Evolutionary conservation across 805 yeast genomes (phyloP).

Genomic region (Candida maris): DNA sequence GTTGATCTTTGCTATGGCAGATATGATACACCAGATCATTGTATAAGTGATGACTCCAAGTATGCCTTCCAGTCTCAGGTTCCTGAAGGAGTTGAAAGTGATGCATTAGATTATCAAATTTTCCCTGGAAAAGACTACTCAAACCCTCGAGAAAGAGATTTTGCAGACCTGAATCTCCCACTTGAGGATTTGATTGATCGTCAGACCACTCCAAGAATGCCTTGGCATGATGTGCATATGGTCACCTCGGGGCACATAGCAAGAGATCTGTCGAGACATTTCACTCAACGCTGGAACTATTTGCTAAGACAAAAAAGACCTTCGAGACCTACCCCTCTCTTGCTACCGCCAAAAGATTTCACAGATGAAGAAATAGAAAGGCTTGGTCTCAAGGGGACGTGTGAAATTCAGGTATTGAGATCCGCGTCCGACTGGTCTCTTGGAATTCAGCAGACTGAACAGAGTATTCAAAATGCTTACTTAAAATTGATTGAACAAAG

Average conservation of each 20-base stretch:
- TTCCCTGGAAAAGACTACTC: slow-evolving; percentile 98
- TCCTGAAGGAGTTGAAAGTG: slow-evolving; percentile 20
- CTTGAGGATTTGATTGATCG: slow-evolving; percentile 92
- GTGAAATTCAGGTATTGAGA: slow-evolving; percentile 86
- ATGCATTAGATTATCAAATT: slow-evolving; percentile 44
- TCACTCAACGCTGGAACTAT: slow-evolving; percentile 97
- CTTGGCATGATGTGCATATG: slow-evolving; percentile 99
- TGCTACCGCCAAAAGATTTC: slow-evolving; percentile 90
- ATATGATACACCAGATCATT: slow-evolving; percentile 96
- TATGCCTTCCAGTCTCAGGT: slow-evolving; percentile 30
- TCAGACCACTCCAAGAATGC: slow-evolving; percentile 83
- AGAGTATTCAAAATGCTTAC: slow-evolving; percentile 90
- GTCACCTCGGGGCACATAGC: slow-evolving; percentile 92
- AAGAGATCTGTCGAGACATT: slow-evolving; percentile 87
- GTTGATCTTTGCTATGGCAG: slow-evolving; percentile 94
- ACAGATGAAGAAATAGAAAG: slow-evolving; percentile 64
- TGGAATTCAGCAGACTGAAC: slow-evolving; percentile 80
- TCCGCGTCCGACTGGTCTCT: slow-evolving; percentile 93
- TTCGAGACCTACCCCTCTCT: slow-evolving; percentile 84
- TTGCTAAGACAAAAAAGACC: slow-evolving; percentile 90
- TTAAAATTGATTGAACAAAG: slow-evolving; percentile 86
- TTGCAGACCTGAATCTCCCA: slow-evolving; percentile 75
- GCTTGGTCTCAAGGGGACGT: slow-evolving; percentile 70
- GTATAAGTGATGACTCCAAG: slow-evolving; percentile 64
- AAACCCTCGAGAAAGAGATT: slow-evolving; percentile 90